These are phyloP conservation scores for Verticillium dahliae DNA, from an alignment of 2,329 filamentous ascomycete genomes.

Conservation along the genomic window DNA sequence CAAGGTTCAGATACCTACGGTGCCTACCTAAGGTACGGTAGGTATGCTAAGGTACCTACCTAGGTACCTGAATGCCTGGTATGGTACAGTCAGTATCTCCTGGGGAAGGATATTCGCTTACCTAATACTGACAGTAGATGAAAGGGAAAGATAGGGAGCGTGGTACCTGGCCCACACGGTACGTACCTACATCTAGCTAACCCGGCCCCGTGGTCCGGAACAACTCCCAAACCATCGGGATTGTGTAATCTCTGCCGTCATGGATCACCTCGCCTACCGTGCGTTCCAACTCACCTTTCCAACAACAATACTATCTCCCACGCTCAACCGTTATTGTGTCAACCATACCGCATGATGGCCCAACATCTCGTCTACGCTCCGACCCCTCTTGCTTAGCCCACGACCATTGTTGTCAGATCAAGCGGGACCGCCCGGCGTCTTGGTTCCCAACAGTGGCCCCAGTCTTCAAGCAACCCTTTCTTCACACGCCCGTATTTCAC, in stretches of 20 bases:
- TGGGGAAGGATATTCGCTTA: no score
- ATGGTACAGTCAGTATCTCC: no score
- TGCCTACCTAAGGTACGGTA: no score
- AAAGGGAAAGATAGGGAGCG: no score
- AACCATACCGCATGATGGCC: background rate
- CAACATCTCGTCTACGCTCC: background rate
- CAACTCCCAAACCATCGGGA: slow-evolving; percentile 1
- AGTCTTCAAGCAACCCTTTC: background rate
- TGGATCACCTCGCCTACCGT: background rate
- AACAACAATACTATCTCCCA: background rate
- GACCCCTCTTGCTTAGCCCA: background rate
- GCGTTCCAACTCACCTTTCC: background rate
- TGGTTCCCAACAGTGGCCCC: background rate
- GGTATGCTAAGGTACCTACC: no score
- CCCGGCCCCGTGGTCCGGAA: background rate
- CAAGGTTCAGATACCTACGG: no score
- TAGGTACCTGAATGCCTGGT: no score
- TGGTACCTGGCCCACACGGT: no score
- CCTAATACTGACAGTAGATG: no score
- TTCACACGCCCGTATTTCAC: background rate
- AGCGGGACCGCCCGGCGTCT: background rate
- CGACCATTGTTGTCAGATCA: background rate
- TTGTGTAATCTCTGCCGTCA: background rate
- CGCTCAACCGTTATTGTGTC: background rate
- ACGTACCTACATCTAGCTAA: background rate